phyloP scores from a whole-genome alignment of 1,284 basidiomycete species.

The Fomitopsis palustris region DNA sequence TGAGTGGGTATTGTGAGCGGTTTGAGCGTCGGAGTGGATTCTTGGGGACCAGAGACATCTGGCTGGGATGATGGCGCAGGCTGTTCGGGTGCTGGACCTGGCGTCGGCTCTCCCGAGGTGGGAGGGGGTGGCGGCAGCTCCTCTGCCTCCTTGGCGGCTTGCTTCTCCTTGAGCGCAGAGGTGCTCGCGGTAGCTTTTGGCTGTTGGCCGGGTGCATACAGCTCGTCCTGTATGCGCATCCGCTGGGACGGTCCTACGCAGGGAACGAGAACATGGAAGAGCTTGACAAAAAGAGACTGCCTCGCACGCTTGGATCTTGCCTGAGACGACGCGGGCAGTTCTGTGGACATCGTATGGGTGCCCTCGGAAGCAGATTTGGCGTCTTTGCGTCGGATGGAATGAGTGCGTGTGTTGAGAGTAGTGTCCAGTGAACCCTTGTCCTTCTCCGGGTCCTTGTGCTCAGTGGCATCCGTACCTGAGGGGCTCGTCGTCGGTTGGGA shows the following conservation, averaged over 20 bases:
- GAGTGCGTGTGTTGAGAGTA: slow-evolving; percentile 30
- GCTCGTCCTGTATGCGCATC: slow-evolving; percentile 28
- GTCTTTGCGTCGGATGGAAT: slow-evolving; percentile 32
- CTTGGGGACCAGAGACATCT: slow-evolving; percentile 15
- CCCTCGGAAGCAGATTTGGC: slow-evolving; percentile 35
- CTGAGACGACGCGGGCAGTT: slow-evolving; percentile 17
- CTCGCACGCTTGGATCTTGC: slow-evolving; percentile 19
- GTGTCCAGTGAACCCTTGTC: slow-evolving; percentile 43
- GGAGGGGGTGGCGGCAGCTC: slow-evolving; percentile 22
- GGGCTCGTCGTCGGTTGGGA: slow-evolving; percentile 15
- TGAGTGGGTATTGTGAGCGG: slow-evolving; percentile 25
- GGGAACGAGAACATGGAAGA: slow-evolving; percentile 46
- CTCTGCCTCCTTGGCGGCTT: slow-evolving; percentile 24
- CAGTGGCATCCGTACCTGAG: slow-evolving; percentile 18
- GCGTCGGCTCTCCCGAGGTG: slow-evolving; percentile 12
- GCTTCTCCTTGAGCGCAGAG: slow-evolving; percentile 29
- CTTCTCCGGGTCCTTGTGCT: slow-evolving; percentile 30
- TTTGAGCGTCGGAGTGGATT: slow-evolving; percentile 21
- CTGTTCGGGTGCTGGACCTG: slow-evolving; percentile 16
- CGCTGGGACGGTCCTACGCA: slow-evolving; percentile 41
- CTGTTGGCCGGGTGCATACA: not conserved
- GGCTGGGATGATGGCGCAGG: slow-evolving; percentile 11
- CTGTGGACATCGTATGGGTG: slow-evolving; percentile 32
- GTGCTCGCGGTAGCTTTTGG: slow-evolving; percentile 13
- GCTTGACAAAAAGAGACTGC: slow-evolving; percentile 41